Conservation (phyloP, 176 grass and related monocot species). For the Aechmea fasciata region DNA sequence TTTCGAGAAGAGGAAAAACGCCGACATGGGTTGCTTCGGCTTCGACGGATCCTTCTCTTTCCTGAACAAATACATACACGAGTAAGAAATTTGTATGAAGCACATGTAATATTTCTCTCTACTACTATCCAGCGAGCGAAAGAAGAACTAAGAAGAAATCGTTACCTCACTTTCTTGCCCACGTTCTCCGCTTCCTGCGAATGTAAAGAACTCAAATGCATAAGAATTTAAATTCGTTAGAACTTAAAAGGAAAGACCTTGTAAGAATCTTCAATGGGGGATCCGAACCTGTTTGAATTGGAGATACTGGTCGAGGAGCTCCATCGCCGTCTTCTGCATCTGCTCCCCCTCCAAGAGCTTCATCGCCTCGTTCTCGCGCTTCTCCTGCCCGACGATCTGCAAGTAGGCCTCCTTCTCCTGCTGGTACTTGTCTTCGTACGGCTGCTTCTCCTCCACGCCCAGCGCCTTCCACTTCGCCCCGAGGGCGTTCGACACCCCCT, state of each 20-base stretch:
- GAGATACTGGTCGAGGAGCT: slow-evolving; percentile 80
- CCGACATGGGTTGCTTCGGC: slow-evolving; percentile 78
- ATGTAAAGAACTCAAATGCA: too few relatives aligned
- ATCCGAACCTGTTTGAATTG: slow-evolving; percentile 50
- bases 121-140: background rate
- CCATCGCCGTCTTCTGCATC: slow-evolving; percentile 66
- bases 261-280: too few relatives aligned
- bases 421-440: slow-evolving; percentile 81
- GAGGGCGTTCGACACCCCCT: slow-evolving; percentile 53
- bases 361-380: slow-evolving; percentile 77
- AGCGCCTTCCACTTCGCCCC: slow-evolving; percentile 70
- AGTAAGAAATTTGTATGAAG: background rate
- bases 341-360: slow-evolving; percentile 90
- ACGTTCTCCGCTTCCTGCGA: slow-evolving; percentile 36
- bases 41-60: slow-evolving; percentile 77
- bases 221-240: too few relatives aligned
- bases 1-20: slow-evolving; percentile 67
- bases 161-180: slow-evolving; percentile 44
- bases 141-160: background rate
- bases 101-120: background rate
- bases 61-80: slow-evolving; percentile 17
- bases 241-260: too few relatives aligned
- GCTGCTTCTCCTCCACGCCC: slow-evolving; percentile 54
- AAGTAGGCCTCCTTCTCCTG: slow-evolving; percentile 78
- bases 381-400: slow-evolving; percentile 74